Evolutionary conservation across 2,329 filamentous ascomycete species (phyloP).

Genomic region (Phialemoniopsis sp.): DNA sequence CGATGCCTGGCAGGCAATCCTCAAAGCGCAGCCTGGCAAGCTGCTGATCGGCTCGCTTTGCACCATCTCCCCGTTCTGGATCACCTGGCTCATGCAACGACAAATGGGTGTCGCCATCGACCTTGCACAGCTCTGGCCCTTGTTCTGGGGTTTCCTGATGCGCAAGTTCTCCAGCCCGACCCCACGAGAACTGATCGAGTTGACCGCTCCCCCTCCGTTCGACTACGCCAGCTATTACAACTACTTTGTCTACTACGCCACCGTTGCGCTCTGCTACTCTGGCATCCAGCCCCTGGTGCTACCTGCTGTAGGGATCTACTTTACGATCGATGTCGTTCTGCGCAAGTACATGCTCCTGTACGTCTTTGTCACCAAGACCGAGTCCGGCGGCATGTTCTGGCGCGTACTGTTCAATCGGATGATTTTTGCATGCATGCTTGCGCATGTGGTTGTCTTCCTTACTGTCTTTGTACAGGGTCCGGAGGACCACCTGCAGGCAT

Average conservation of each 20-base stretch:
- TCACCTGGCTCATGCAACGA: slow-evolving; percentile 87
- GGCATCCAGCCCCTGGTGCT: slow-evolving; percentile 84
- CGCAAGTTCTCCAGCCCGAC: slow-evolving; percentile 85
- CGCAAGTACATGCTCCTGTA: slow-evolving; percentile 96
- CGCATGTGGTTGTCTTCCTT: slow-evolving; percentile 74
- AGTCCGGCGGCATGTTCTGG: slow-evolving; percentile 93
- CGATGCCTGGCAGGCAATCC: slow-evolving; percentile 66
- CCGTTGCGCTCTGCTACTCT: slow-evolving; percentile 80
- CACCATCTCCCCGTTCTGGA: slow-evolving; percentile 84
- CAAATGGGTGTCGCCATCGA: slow-evolving; percentile 93
- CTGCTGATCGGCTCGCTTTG: slow-evolving; percentile 70
- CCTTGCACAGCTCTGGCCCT: slow-evolving; percentile 79
- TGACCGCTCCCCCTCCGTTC: slow-evolving; percentile 87
- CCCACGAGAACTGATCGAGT: slow-evolving; percentile 84
- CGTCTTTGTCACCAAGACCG: slow-evolving; percentile 93
- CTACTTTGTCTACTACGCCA: slow-evolving; percentile 93
- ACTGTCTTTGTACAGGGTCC: slow-evolving; percentile 69
- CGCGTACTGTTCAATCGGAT: slow-evolving; percentile 89
- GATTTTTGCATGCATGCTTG: slow-evolving; percentile 74
- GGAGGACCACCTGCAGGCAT: slow-evolving; percentile 57
- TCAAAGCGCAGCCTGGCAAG: slow-evolving; percentile 59
- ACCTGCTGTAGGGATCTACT: slow-evolving; percentile 84
- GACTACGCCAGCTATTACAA: slow-evolving; percentile 98
- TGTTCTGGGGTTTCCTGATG: slow-evolving; percentile 80
- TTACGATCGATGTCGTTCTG: slow-evolving; percentile 77